A percentile compares a stretch with the other conserved stretches of the same genome.
These are phyloP conservation scores for Sugiyamaella chiloensis DNA, from an alignment of 805 yeast species.

Conservation along the genomic window DNA sequence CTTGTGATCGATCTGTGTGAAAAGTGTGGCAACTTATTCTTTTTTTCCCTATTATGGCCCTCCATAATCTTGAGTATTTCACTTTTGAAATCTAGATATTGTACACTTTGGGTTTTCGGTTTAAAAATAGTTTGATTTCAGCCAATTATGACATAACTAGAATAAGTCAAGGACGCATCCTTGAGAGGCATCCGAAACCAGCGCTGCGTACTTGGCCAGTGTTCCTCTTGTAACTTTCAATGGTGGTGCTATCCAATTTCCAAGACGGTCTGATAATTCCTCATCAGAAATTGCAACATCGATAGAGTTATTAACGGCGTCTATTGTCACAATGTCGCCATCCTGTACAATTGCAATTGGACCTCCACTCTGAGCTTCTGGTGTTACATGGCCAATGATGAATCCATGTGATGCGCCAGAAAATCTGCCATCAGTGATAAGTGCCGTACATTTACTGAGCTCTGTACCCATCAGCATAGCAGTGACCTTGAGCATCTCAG, in stretches of 20 bases:
- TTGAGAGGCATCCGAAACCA: constrained; percentile 83
- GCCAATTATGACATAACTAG: not conserved
- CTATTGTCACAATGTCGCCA: constrained; percentile 86
- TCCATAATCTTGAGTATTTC: too few relatives aligned
- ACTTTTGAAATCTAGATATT: too few relatives aligned
- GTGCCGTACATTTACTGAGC: constrained; percentile 79
- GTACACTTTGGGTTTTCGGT: too few relatives aligned
- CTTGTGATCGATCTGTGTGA: too few relatives aligned
- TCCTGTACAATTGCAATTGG: constrained; percentile 90
- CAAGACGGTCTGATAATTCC: constrained; percentile 67
- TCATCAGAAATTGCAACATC: constrained; percentile 72
- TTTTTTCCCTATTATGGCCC: too few relatives aligned
- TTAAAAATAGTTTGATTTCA: too few relatives aligned
- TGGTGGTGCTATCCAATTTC: constrained; percentile 69
- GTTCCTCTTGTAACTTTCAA: constrained; percentile 90
- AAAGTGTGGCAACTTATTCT: too few relatives aligned
- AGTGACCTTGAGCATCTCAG: constrained; percentile 96
- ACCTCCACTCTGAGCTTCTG: constrained; percentile 97
- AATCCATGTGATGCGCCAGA: constrained; percentile 98
- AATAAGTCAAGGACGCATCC: constrained; percentile 70
- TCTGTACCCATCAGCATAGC: constrained; percentile 97
- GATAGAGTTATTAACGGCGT: constrained; percentile 82
- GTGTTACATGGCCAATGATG: constrained; percentile 94
- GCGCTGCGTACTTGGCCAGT: constrained; percentile 71
- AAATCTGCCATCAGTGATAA: constrained; percentile 94